These are phyloP conservation scores for Rhizoclosmatium globosum DNA, from an alignment of 192 early-diverging fungal genomes.

Conservation along the genomic window DNA sequence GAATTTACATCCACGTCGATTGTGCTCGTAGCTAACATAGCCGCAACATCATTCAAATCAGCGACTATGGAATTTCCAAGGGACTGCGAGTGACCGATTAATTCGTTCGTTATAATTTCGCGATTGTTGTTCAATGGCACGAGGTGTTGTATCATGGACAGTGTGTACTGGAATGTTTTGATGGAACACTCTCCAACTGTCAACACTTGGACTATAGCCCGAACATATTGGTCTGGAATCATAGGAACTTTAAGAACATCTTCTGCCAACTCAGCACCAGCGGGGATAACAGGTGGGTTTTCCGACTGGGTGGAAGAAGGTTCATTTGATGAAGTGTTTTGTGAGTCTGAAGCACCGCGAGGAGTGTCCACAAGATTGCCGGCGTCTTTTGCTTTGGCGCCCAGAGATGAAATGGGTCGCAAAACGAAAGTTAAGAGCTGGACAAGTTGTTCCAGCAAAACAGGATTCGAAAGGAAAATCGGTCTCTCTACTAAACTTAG, in stretches of 20 bases:
- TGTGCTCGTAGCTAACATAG: slow-evolving; percentile 61
- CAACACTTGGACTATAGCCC: slow-evolving; percentile 87
- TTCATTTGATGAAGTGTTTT: background rate
- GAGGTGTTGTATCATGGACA: slow-evolving; percentile 89
- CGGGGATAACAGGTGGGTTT: slow-evolving; percentile 9
- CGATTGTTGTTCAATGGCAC: slow-evolving; percentile 62
- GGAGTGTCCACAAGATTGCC: slow-evolving; percentile 22
- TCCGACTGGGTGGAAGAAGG: background rate
- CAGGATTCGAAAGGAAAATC: slow-evolving; percentile 79
- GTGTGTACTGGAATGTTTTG: slow-evolving; percentile 93
- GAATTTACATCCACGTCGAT: slow-evolving; percentile 77
- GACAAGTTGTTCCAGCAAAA: slow-evolving; percentile 89
- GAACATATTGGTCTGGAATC: slow-evolving; percentile 85
- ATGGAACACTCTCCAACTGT: slow-evolving; percentile 90
- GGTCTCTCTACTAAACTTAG: slow-evolving; percentile 86
- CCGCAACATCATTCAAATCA: slow-evolving; percentile 74
- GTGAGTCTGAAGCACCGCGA: background rate
- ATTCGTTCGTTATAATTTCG: slow-evolving; percentile 82
- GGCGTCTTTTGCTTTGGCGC: slow-evolving; percentile 12
- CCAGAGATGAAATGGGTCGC: slow-evolving; percentile 68
- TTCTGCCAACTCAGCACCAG: slow-evolving; percentile 11
- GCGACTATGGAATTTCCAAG: slow-evolving; percentile 71
- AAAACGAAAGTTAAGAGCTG: slow-evolving; percentile 82
- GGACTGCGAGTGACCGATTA: slow-evolving; percentile 73
- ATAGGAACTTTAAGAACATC: slow-evolving; percentile 72